phyloP scores from a whole-genome alignment of 345 rosid genomes.

The Eutrema japonicum region DNA sequence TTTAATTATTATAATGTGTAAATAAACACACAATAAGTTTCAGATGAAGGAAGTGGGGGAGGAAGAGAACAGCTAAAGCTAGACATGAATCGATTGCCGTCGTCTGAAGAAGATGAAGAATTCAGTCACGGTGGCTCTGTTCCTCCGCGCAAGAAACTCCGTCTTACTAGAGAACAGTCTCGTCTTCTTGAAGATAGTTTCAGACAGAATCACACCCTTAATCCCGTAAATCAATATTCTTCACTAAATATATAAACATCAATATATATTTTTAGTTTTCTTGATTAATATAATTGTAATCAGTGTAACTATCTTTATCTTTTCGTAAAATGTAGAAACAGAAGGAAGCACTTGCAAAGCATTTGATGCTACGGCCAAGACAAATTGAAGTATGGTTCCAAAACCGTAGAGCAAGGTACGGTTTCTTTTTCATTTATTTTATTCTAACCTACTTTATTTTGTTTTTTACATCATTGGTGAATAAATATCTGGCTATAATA shows the following conservation, averaged over 20 bases:
- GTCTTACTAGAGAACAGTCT: slow-evolving; percentile 88
- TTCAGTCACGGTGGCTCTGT: slow-evolving; percentile 52
- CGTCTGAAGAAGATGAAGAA: slow-evolving; percentile 44
- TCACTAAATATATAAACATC: background rate
- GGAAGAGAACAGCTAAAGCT: slow-evolving; percentile 45
- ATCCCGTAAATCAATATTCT: slow-evolving; percentile 54
- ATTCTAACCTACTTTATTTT: background rate
- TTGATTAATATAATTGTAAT: background rate
- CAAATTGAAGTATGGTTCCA: slow-evolving; percentile 99
- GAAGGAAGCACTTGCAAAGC: slow-evolving; percentile 82
- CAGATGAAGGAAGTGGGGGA: slow-evolving; percentile 55
- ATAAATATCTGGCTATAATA: slow-evolving; percentile 30
- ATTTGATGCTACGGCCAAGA: slow-evolving; percentile 82
- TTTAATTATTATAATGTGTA: background rate
- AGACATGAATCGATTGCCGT: slow-evolving; percentile 46
- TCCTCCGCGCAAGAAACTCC: slow-evolving; percentile 89
- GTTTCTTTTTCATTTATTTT: slow-evolving; percentile 14
- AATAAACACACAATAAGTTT: slow-evolving; percentile 50
- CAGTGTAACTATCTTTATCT: background rate
- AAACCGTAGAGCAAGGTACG: slow-evolving; percentile 99
- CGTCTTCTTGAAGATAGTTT: slow-evolving; percentile 97
- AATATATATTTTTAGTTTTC: background rate
- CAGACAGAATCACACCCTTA: slow-evolving; percentile 84
- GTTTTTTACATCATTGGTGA: slow-evolving; percentile 29
- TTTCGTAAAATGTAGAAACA: slow-evolving; percentile 62